These are phyloP conservation scores for Magnolia kwangsiensis DNA, from an alignment of 164 flowering plant genomes.

Conservation along the genomic window DNA sequence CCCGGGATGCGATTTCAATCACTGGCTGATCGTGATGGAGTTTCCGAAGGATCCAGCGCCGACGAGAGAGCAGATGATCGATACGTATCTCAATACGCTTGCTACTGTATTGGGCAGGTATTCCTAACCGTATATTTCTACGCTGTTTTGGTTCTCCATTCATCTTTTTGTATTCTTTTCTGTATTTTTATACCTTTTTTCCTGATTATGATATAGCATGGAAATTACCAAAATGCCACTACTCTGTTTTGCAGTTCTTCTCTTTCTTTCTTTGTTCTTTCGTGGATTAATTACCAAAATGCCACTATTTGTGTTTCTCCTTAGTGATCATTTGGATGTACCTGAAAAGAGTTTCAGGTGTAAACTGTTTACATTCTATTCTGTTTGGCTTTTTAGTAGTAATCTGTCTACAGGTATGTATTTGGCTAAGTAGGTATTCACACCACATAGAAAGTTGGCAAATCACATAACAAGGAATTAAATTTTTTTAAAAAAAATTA, in stretches of 20 bases:
- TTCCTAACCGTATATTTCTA: not conserved
- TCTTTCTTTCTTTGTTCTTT: not conserved
- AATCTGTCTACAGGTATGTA: too few relatives aligned
- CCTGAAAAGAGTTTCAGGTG: too few relatives aligned
- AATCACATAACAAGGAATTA: too few relatives aligned
- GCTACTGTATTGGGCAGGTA: conserved; percentile 94
- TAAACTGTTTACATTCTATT: too few relatives aligned
- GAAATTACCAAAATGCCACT: too few relatives aligned
- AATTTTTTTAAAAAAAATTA: too few relatives aligned
- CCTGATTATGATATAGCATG: not conserved
- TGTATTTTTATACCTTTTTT: not conserved
- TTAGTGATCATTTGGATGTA: too few relatives aligned
- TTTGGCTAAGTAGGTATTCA: too few relatives aligned
- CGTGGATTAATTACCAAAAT: not conserved
- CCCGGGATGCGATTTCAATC: conserved; percentile 95
- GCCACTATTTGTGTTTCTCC: not conserved
- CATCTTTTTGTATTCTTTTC: not conserved
- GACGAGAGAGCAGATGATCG: conserved; percentile 95
- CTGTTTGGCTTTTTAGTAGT: too few relatives aligned
- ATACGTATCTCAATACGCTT: conserved; percentile 86
- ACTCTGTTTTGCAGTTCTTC: too few relatives aligned
- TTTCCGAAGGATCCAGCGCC: conserved; percentile 96
- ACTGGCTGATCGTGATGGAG: conserved; percentile 99
- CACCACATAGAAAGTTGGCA: too few relatives aligned
- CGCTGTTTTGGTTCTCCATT: not conserved